Evolutionary conservation across 1,284 basidiomycete genomes (phyloP).

Genomic region (Gomphus bonarii): DNA sequence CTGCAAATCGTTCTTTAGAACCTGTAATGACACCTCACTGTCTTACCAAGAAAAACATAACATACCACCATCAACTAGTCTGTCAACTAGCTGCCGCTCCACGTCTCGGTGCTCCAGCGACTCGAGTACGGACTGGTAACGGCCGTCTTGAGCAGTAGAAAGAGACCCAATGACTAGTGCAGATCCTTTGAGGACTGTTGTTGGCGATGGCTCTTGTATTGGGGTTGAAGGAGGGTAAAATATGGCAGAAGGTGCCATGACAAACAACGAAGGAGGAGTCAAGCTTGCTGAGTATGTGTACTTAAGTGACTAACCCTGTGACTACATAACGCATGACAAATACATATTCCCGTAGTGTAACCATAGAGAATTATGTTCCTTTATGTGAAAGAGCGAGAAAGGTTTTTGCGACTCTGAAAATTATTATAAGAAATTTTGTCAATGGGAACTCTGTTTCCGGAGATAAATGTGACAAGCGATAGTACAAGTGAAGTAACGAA

Average conservation of each 20-base stretch:
- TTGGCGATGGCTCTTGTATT: slow-evolving; percentile 12
- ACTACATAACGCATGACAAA: background rate
- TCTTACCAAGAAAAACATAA: slow-evolving; percentile 14
- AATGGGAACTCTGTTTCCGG: background rate
- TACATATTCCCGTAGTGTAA: background rate
- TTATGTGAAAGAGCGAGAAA: no score
- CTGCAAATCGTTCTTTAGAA: slow-evolving; percentile 26
- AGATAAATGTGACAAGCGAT: background rate
- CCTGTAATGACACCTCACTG: background rate
- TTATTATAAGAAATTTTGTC: no score
- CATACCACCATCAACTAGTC: slow-evolving; percentile 65
- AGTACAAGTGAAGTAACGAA: slow-evolving; percentile 3
- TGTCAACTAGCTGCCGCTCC: slow-evolving; percentile 67
- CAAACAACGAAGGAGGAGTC: background rate
- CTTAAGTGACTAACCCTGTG: background rate
- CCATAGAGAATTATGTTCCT: no score
- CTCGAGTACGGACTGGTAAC: slow-evolving; percentile 59
- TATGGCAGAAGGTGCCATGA: slow-evolving; percentile 55
- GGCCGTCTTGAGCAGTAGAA: slow-evolving; percentile 60
- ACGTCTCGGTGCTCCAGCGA: slow-evolving; percentile 31
- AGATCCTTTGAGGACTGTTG: slow-evolving; percentile 28
- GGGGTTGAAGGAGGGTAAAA: slow-evolving; percentile 21
- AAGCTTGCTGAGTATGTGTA: slow-evolving; percentile 1
- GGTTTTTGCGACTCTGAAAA: no score
- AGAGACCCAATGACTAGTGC: slow-evolving; percentile 67